phyloP scores from a whole-genome alignment of 1,284 basidiomycete species.

The Cutaneotrichosporon sp. region DNA sequence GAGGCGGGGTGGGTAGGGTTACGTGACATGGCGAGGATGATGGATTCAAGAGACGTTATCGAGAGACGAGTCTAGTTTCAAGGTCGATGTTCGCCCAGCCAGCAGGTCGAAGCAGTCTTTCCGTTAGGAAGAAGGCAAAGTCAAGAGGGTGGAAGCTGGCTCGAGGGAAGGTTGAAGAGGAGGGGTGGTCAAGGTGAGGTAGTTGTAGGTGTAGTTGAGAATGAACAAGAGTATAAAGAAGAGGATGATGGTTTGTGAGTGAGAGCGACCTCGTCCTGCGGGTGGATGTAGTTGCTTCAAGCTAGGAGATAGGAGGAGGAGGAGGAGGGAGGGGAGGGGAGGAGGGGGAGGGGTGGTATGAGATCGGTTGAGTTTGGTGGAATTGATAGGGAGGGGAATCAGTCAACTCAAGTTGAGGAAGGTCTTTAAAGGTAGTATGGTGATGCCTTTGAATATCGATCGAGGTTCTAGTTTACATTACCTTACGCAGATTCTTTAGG shows the following conservation, averaged over 20 bases:
- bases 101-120: slow-evolving; percentile 1
- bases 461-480: not conserved
- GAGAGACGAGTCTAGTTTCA: too few relatives aligned
- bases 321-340: too few relatives aligned
- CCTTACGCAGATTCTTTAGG: not conserved
- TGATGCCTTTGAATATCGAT: not conserved
- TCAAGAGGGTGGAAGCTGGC: not conserved
- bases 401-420: not conserved
- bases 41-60: not conserved
- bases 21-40: slow-evolving; percentile 17
- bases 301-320: too few relatives aligned
- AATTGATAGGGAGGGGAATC: not conserved
- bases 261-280: not conserved
- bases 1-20: slow-evolving; percentile 59
- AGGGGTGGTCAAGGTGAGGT: not conserved
- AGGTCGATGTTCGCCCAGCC: slow-evolving; percentile 1
- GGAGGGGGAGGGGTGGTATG: not conserved
- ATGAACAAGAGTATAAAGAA: not conserved
- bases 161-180: not conserved
- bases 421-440: not conserved
- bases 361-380: not conserved
- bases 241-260: not conserved
- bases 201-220: not conserved
- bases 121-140: not conserved
- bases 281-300: not conserved